Evolutionary conservation across 306 rosid species (phyloP).

Genomic region (Cyclanthera cordifolia): DNA sequence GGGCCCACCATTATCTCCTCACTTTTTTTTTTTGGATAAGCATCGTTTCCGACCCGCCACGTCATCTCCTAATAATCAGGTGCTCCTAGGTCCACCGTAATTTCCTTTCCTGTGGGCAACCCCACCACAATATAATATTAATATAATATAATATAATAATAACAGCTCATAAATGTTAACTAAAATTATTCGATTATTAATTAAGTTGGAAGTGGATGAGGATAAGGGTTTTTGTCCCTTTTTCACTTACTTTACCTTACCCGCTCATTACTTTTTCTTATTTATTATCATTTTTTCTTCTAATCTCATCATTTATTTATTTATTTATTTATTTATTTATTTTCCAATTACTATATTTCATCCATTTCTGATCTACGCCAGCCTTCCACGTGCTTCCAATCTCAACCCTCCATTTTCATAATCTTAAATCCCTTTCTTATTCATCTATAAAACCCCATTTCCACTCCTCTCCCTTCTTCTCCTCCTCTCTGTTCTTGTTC

Average conservation of each 20-base stretch:
- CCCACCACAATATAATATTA: background rate
- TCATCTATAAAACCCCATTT: background rate
- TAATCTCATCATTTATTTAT: conserved; percentile 3
- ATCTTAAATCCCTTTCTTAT: background rate
- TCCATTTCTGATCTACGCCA: conserved; percentile 8
- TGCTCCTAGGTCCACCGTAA: background rate
- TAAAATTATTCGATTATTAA: no score
- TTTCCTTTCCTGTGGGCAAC: background rate
- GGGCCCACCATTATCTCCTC: conserved; percentile 42
- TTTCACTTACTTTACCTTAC: no score
- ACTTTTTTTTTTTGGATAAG: conserved; percentile 46
- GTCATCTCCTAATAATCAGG: background rate
- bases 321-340: background rate
- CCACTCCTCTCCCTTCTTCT: background rate
- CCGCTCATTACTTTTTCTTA: no score
- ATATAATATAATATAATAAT: conserved; percentile 15
- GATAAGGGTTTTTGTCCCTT: conserved; percentile 29
- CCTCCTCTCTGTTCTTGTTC: conserved; percentile 2
- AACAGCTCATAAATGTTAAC: conserved; percentile 22
- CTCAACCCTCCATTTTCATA: background rate
- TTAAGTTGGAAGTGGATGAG: conserved; percentile 23
- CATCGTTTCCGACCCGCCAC: conserved; percentile 26
- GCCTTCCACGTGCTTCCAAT: conserved; percentile 3
- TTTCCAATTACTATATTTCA: background rate
- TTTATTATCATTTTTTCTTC: background rate